Conservation (phyloP, 805 yeast species). For the Barnettozyma salicaria region DNA sequence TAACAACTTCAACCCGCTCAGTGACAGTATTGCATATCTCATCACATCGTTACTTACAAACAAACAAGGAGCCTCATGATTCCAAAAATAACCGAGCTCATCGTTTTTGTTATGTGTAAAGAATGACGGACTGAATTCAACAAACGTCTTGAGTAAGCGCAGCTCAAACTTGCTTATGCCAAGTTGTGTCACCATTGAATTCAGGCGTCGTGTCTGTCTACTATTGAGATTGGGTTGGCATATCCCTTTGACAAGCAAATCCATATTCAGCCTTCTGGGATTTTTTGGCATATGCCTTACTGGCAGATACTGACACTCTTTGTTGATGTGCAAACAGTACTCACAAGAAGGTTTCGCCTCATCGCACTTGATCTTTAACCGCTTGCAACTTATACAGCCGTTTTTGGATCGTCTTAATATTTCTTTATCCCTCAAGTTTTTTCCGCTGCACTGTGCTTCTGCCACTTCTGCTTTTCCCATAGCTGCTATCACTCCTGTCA, state of each 20-base stretch:
- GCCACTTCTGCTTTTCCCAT: no score
- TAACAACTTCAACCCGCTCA: conserved; percentile 19
- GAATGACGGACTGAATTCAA: conserved; percentile 20
- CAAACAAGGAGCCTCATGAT: conserved; percentile 15
- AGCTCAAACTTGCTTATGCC: conserved; percentile 16
- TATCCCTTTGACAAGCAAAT: no score
- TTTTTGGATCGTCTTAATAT: conserved; percentile 68
- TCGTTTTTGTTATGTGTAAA: conserved; percentile 15
- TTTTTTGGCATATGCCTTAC: conserved; percentile 1
- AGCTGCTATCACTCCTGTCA: no score
- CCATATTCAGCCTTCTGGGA: no score
- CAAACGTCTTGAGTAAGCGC: conserved; percentile 17
- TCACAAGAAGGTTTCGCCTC: conserved; percentile 74
- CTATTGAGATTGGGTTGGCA: no score
- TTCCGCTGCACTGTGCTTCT: no score
- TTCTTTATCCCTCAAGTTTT: no score
- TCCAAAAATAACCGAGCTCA: conserved; percentile 14
- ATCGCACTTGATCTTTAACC: conserved; percentile 86
- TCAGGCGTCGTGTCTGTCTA: no score
- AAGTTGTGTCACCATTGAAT: no score
- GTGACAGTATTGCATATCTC: conserved; percentile 17
- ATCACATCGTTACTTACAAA: conserved; percentile 17
- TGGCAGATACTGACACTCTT: conserved; percentile 63
- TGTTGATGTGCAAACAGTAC: conserved; percentile 71
- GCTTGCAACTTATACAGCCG: conserved; percentile 87